Evolutionary conservation across 2,329 filamentous ascomycete species (phyloP).

Genomic region (Exophiala bonariae): DNA sequence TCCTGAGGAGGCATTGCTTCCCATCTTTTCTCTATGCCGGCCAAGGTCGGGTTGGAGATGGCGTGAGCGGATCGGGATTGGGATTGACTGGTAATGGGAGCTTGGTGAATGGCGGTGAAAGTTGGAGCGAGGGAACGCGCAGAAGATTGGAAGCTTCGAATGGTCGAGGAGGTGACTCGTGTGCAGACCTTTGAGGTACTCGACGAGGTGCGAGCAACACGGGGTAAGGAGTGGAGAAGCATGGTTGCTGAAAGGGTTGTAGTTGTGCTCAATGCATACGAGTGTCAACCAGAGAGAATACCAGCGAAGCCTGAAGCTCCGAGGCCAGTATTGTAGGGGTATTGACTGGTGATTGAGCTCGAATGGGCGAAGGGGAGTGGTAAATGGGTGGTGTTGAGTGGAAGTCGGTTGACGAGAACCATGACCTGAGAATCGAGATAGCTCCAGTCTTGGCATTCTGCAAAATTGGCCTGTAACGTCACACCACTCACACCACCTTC

Average conservation of each 20-base stretch:
- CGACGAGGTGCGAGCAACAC: slow-evolving; percentile 46
- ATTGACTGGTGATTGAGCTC: slow-evolving; percentile 14
- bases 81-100: slow-evolving; percentile 42
- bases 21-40: slow-evolving; percentile 99
- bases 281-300: slow-evolving; percentile 12
- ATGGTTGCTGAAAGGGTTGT: slow-evolving; percentile 30
- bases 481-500: slow-evolving; percentile 19
- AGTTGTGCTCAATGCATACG: slow-evolving; percentile 20
- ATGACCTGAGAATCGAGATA: slow-evolving; percentile 6
- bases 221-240: slow-evolving; percentile 47
- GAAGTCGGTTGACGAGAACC: slow-evolving; percentile 15
- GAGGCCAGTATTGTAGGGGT: slow-evolving; percentile 15
- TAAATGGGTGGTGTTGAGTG: slow-evolving; percentile 15
- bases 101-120: slow-evolving; percentile 35
- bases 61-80: slow-evolving; percentile 70
- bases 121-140: slow-evolving; percentile 40
- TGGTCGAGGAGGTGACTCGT: slow-evolving; percentile 14
- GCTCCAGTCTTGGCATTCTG: slow-evolving; percentile 20
- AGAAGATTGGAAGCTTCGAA: slow-evolving; percentile 27
- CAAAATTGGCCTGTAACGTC: slow-evolving; percentile 16
- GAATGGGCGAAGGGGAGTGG: not conserved
- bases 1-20: slow-evolving; percentile 96
- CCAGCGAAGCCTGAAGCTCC: slow-evolving; percentile 26
- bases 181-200: slow-evolving; percentile 33
- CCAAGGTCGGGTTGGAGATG: slow-evolving; percentile 95